phyloP scores from a whole-genome alignment of 768 basidiomycete genomes.

The Termitomyces sp. region DNA sequence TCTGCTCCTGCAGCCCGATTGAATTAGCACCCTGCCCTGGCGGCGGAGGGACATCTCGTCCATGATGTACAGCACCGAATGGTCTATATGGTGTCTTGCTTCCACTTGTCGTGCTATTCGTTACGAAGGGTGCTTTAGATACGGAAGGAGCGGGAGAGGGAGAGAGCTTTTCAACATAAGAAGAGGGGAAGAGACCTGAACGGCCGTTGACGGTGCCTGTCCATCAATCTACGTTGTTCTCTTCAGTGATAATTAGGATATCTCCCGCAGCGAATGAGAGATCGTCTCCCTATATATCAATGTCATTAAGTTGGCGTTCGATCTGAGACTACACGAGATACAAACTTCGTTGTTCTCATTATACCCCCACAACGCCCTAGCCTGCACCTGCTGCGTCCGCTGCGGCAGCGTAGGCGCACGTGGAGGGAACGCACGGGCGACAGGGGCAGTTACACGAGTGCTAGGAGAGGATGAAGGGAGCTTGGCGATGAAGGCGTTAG shows the following conservation, averaged over 20 bases:
- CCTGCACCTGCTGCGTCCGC: constrained; percentile 31
- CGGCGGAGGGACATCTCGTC: constrained; percentile 37
- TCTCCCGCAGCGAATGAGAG: constrained; percentile 77
- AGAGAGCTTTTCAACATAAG: constrained; percentile 63
- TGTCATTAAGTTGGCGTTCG: background rate
- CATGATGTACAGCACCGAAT: constrained; percentile 44
- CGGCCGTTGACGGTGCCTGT: constrained; percentile 60
- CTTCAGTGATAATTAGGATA: constrained; percentile 72
- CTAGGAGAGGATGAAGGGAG: constrained; percentile 30
- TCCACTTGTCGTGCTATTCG: constrained; percentile 1
- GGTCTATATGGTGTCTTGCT: constrained; percentile 37
- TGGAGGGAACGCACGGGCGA: background rate
- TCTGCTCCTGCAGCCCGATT: constrained; percentile 44
- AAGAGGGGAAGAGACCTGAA: constrained; percentile 77
- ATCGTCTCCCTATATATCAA: constrained; percentile 65
- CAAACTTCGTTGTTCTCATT: constrained; percentile 56
- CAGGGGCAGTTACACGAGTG: background rate
- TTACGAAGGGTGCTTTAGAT: constrained; percentile 19
- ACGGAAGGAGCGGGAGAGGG: constrained; percentile 18
- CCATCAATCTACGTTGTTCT: constrained; percentile 90
- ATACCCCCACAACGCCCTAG: constrained; percentile 66
- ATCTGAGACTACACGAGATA: constrained; percentile 8
- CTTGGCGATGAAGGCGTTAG: constrained; percentile 46
- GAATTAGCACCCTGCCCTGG: constrained; percentile 34
- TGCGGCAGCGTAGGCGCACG: constrained; percentile 13